Evolutionary conservation across 2,329 filamentous ascomycete genomes (phyloP), one percentile per base, ranked within the genome.

Genomic region (Aureobasidium sp.): DNA sequence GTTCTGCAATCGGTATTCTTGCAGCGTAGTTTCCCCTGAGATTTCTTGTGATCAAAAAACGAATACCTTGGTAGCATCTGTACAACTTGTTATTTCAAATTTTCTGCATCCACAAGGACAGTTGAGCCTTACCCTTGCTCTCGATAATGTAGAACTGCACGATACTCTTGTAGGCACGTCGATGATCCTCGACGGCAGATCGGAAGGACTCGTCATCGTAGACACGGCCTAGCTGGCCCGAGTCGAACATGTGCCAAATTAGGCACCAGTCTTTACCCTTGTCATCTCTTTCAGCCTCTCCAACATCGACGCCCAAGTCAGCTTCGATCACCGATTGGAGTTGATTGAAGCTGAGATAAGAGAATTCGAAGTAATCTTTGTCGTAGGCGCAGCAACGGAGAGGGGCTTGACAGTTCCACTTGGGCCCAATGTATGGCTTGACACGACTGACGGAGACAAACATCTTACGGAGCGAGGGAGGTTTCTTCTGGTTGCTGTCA

Each of bases 21-120:
- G n/a, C n/a, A n/a, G n/a, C n/a, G n/a, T n/a, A n/a, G n/a, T n/a
- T n/a, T n/a, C n/a, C n/a, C n/a, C n/a, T n/a, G 37, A 39, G 6
- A 13, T 17, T 17, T 2, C 17, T 13, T 43, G n/a, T 4, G n/a
- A 32, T 32, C 44, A 47, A 13, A 32, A 2, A 5, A 17, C 26
- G 3, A 20, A 5, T 8, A 24, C 5, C 7, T 10, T 20, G 2
- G 13, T 5, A 5, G 44, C 44, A n/a, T 47, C 44, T 47, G 5
- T 29, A 4, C 24, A 47, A 47, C 10, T 5, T 47, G 44, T 47
- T n/a, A 47, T 13, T 1, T 4, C 3, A 12, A 15, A 12, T 41
- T n/a, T 12, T 27, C 8, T 15, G 1, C 29, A 3, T 2, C 1
- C 6, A 1, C n/a, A 5, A 1, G n/a, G 3, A 29, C 15, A 1